Evolutionary conservation across 75 land plant species (phyloP).

Genomic region (Picea glauca): DNA sequence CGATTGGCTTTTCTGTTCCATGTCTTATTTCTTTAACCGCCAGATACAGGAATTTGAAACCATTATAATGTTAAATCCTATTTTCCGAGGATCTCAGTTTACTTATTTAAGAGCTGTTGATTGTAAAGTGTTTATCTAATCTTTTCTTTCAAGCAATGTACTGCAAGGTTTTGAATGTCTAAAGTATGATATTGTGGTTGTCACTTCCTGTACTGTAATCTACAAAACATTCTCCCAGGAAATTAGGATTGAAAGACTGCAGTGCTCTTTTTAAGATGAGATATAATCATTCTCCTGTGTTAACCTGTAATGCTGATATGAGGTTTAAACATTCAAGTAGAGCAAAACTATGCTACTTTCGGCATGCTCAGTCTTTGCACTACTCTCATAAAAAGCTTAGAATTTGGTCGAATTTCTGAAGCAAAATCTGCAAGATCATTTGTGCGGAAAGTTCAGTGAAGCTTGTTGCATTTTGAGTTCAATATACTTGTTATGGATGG

Average conservation of each 20-base stretch:
- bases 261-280: neutral
- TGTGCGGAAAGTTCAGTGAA: neutral
- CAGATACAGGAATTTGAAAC: neutral
- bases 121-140: neutral
- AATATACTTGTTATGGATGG: too few relatives aligned
- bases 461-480: too few relatives aligned
- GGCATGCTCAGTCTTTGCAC: neutral
- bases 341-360: neutral
- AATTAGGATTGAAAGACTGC: neutral
- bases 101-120: neutral
- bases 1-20: neutral
- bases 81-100: conserved; percentile 3
- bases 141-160: neutral
- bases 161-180: neutral
- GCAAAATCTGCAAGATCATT: neutral
- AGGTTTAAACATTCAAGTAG: neutral
- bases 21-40: neutral
- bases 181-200: neutral
- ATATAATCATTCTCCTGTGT: neutral
- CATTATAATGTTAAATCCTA: neutral
- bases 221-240: neutral
- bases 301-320: neutral
- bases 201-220: neutral
- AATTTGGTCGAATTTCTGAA: neutral
- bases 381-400: neutral